Evolutionary conservation across 1,284 basidiomycete genomes (phyloP), one percentile per base, ranked within the genome.

Genomic region (Cutaneotrichosporon mucoides): DNA sequence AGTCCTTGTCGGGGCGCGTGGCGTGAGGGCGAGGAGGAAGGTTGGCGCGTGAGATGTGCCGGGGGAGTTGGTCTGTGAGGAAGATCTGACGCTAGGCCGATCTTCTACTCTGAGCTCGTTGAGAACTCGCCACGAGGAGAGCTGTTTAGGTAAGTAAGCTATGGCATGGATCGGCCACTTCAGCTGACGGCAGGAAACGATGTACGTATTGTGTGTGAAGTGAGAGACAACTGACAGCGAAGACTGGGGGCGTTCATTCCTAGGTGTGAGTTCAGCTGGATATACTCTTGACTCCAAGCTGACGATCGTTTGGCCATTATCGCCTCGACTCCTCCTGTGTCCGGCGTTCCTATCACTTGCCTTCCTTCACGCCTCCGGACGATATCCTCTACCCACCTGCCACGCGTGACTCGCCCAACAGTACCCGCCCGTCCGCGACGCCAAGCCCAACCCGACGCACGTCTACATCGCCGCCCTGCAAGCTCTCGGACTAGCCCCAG

Each of bases 371-470:
- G 2, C 2, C 24, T 24, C 24, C 24, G 2, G 24, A 2, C 24
- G 2, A 24, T 24, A 24, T 24, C 24, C 24, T 24, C 24, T 24
- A 24, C 24, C 3, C 3, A 2, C 24, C 24, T 24, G 24, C 24
- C 24, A 24, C 3, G 24, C 24, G 2, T 24, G 24, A 24, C 24
- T 24, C 2, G 24, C 34, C 47, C 41, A 37, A 50, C 60, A 77
- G 75, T 94, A 90, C 72, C 87, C 88, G 35, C 86, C 88, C 11
- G 87, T 94, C 36, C 83, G 88, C 38, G 84, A 88, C 62, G 84
- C 92, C 0, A 81, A 83, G 51, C 90, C 92, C 1, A 96, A 95
- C 66, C 86, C 89, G 5, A 92, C 88, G 0, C 92, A 97, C 73
- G 89, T 85, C 68, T 87, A 89, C 13, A 79, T 96, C 34, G 88